Base-by-base conservation (phyloP, 2,329 filamentous ascomycete genomes). In the Hypoxylon sp. region DNA sequence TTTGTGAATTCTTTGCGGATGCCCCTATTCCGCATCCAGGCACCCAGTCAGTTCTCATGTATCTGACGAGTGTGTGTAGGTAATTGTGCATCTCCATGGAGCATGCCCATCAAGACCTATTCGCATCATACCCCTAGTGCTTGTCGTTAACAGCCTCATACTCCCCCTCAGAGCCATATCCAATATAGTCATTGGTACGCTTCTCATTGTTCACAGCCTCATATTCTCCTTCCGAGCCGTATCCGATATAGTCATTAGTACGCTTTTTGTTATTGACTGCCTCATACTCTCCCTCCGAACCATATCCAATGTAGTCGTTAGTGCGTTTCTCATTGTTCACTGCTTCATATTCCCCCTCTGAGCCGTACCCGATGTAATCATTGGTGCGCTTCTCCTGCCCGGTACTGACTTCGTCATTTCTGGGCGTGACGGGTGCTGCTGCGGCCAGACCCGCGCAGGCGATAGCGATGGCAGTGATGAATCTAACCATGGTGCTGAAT, bases 251-350 rank as follows among this genome's bases (percentile, higher is more conserved):
- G 2, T 9, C 27, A 21, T 50, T 50, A 3, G 46, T 50, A 16
- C 46, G 46, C 46, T 50, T 45, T 19, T 45, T 32, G 29, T 32
- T 29, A 5, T 50, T 50, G 11, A 50, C 46, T 3, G 46, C 14
- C 29, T 50, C 46, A 7, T 50, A 50, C n/a, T 50, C 46, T n/a
- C 46, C 46, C 16, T 50, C 46, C 3, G 45, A 47, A 2, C 45
- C 45, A 14, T 47, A 47, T 14, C 45, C 45, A 16, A 47, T 47
- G 12, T 47, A 47, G 4, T 6, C 23, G 14, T 47, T 47, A 12
- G 45, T 47, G 5, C 45, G 45, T 16, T 47, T 47, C 45, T 47
- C 8, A 16, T 29, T 30, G 14, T 47, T 47, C 6, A 47, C 45
- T 5, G 45, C 23, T 29, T 47, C 45, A 16, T 47, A 47, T 6